Percentiles rank a stretch among this genome's conserved stretches.
Conservation (phyloP, 331 rosid species). For the Erythrophleum ivorense region DNA sequence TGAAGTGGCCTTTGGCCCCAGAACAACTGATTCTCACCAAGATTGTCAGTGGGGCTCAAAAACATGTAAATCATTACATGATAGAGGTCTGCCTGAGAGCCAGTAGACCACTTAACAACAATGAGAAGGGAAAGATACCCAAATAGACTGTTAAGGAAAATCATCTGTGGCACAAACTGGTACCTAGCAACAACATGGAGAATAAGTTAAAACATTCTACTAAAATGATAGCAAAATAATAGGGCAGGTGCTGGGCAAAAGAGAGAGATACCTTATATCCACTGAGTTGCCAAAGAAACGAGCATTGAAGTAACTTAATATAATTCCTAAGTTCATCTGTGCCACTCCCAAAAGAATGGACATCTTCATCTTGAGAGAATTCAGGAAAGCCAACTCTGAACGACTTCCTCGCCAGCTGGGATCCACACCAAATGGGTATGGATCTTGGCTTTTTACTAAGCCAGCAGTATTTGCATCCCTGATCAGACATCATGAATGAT, state of each 20-base stretch:
- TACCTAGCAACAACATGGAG: constrained; percentile 58
- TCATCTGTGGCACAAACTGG: constrained; percentile 93
- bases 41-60: constrained; percentile 85
- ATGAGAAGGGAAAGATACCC: constrained; percentile 96
- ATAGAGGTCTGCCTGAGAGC: constrained; percentile 93
- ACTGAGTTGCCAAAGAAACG: constrained; percentile 78
- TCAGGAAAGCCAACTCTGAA: constrained; percentile 84
- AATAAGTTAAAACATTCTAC: constrained; percentile 37
- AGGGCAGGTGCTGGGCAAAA: constrained; percentile 26
- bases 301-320: constrained; percentile 93
- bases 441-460: constrained; percentile 74
- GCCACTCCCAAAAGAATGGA: constrained; percentile 91
- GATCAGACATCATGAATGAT: constrained; percentile 47
- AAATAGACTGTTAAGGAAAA: constrained; percentile 87
- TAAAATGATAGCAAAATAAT: constrained; percentile 11
- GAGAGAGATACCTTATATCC: constrained; percentile 73
- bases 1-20: constrained; percentile 96
- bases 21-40: constrained; percentile 86
- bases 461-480: constrained; percentile 87
- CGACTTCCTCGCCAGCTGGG: constrained; percentile 99
- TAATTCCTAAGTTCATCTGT: constrained; percentile 96
- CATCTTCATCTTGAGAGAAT: constrained; percentile 98
- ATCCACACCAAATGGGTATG: constrained; percentile 98
- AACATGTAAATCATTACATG: constrained; percentile 98
- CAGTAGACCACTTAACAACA: constrained; percentile 88